phyloP scores from a whole-genome alignment of 2,329 filamentous ascomycete species.

The Penicillium capsulatum region DNA sequence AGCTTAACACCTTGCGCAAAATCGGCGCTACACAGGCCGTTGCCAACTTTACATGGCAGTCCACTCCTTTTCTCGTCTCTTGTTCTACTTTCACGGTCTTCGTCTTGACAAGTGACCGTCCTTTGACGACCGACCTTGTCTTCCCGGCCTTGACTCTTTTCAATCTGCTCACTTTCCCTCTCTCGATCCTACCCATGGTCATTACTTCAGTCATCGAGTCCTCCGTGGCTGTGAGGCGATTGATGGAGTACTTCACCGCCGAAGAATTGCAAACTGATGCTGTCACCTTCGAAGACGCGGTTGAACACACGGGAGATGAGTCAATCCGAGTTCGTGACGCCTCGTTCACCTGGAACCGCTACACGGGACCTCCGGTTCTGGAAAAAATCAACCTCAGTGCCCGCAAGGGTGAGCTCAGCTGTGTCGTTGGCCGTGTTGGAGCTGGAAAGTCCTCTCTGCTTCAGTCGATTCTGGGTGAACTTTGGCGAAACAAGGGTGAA shows the following conservation, averaged over 20 bases:
- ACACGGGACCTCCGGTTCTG: slow-evolving; percentile 64
- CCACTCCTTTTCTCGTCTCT: slow-evolving; percentile 93
- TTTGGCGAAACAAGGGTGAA: slow-evolving; percentile 83
- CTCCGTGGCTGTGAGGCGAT: slow-evolving; percentile 80
- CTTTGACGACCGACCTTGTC: slow-evolving; percentile 88
- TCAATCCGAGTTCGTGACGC: slow-evolving; percentile 77
- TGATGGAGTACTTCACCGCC: slow-evolving; percentile 78
- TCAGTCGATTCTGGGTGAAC: slow-evolving; percentile 79
- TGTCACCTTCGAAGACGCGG: slow-evolving; percentile 64
- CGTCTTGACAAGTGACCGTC: slow-evolving; percentile 73
- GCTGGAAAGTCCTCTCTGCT: slow-evolving; percentile 91
- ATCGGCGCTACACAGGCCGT: slow-evolving; percentile 92
- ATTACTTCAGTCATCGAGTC: slow-evolving; percentile 96
- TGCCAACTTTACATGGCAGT: slow-evolving; percentile 97
- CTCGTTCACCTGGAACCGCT: slow-evolving; percentile 90
- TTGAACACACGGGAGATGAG: slow-evolving; percentile 76
- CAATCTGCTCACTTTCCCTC: slow-evolving; percentile 91
- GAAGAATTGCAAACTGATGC: slow-evolving; percentile 89
- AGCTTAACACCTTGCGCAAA: slow-evolving; percentile 90
- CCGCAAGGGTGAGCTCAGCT: slow-evolving; percentile 88
- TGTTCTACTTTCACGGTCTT: slow-evolving; percentile 96
- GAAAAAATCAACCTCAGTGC: slow-evolving; percentile 83
- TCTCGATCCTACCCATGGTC: slow-evolving; percentile 93
- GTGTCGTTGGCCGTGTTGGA: slow-evolving; percentile 90
- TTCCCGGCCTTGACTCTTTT: slow-evolving; percentile 92